phyloP scores from a whole-genome alignment of 1,284 basidiomycete species.

The Neonothopanus nambi region DNA sequence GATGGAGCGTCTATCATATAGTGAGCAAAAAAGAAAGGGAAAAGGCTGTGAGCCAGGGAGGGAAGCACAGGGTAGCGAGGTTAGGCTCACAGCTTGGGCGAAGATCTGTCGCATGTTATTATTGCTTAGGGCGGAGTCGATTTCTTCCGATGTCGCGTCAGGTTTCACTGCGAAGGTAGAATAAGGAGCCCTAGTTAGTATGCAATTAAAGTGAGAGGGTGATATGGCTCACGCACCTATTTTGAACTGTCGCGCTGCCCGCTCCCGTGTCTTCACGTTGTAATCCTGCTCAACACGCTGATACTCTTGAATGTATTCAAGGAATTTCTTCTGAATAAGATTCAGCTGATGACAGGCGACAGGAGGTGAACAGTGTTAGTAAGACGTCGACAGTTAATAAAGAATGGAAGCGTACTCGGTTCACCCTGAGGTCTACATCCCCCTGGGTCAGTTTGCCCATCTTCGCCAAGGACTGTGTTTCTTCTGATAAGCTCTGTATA shows the following conservation, averaged over 20 bases:
- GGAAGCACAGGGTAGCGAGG: too few relatives aligned
- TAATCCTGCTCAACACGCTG: slow-evolving; percentile 88
- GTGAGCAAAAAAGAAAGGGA: slow-evolving; percentile 2
- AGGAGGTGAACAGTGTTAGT: not conserved
- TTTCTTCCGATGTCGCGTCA: slow-evolving; percentile 83
- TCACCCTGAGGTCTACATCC: slow-evolving; percentile 65
- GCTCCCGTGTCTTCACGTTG: slow-evolving; percentile 77
- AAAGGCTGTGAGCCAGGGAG: slow-evolving; percentile 9
- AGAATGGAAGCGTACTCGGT: slow-evolving; percentile 57
- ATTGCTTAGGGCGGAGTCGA: slow-evolving; percentile 66
- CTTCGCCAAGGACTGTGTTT: slow-evolving; percentile 26
- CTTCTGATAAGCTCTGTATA: slow-evolving; percentile 56
- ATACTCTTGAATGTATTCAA: slow-evolving; percentile 71
- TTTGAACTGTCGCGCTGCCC: slow-evolving; percentile 87
- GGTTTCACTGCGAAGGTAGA: slow-evolving; percentile 69
- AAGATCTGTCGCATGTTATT: slow-evolving; percentile 77
- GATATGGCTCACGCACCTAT: slow-evolving; percentile 56
- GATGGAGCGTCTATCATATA: slow-evolving; percentile 58
- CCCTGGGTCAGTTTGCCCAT: slow-evolving; percentile 34
- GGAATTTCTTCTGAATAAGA: slow-evolving; percentile 60
- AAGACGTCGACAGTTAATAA: too few relatives aligned
- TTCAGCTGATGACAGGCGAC: slow-evolving; percentile 39
- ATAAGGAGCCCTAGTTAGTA: slow-evolving; percentile 7
- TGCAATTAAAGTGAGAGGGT: not conserved
- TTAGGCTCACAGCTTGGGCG: slow-evolving; percentile 83